Percentiles rank a stretch among this genome's conserved stretches.
These are phyloP conservation scores for Carex arenaria DNA, from an alignment of 202 grass and related monocot species.

Conservation along the genomic window DNA sequence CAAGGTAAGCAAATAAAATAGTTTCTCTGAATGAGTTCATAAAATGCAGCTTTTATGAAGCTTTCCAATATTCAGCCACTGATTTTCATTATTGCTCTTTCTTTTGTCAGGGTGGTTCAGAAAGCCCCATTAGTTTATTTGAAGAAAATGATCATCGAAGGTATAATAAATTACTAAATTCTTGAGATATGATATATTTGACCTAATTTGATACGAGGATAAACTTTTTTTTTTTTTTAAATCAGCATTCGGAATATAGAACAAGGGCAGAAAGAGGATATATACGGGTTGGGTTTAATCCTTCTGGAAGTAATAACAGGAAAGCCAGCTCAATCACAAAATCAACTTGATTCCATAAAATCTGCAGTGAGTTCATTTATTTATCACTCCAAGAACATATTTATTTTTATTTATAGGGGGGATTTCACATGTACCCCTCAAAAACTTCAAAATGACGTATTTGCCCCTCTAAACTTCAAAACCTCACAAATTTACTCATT, in stretches of 20 bases:
- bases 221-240: constrained; percentile 13
- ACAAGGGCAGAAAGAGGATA: constrained; percentile 62
- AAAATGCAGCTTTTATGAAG: neutral
- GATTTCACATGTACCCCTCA: too few relatives aligned
- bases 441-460: too few relatives aligned
- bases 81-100: constrained; percentile 26
- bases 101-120: constrained; percentile 53
- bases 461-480: too few relatives aligned
- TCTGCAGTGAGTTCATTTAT: constrained; percentile 37
- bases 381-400: neutral
- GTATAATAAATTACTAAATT: constrained; percentile 34
- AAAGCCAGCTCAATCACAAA: constrained; percentile 50
- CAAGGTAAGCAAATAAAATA: constrained; percentile 42
- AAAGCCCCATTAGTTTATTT: constrained; percentile 39
- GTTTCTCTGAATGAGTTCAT: neutral
- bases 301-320: constrained; percentile 91
- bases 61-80: neutral
- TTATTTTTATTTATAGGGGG: neutral
- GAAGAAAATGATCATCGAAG: constrained; percentile 50
- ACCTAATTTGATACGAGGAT: constrained; percentile 5
- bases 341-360: constrained; percentile 43
- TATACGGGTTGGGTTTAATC: constrained; percentile 71
- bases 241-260: constrained; percentile 36
- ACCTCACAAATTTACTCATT: too few relatives aligned
- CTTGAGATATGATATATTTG: constrained; percentile 16